Conservation (phyloP, 225 moss, liverwort and hornwort species). For the Bryoerythrophyllum caledonicum region DNA sequence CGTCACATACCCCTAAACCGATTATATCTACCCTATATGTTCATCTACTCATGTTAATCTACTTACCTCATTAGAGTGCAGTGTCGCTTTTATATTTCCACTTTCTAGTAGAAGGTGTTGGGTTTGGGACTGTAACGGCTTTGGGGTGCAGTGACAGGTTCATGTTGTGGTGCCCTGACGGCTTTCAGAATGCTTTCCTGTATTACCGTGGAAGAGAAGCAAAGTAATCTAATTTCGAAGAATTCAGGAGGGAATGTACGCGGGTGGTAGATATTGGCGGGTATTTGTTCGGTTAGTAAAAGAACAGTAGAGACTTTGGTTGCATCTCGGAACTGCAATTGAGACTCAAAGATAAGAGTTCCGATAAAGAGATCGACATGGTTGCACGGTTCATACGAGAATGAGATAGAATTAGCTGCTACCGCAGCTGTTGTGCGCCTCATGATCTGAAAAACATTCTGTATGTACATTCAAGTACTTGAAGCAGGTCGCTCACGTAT, state of each 20-base stretch:
- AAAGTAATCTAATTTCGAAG: too few relatives aligned
- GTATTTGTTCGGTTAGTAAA: not conserved
- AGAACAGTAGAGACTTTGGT: not conserved
- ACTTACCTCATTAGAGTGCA: too few relatives aligned
- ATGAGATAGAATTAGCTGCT: not conserved
- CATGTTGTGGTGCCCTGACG: too few relatives aligned
- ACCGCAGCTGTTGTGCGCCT: not conserved
- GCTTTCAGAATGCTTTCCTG: too few relatives aligned
- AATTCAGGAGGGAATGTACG: too few relatives aligned
- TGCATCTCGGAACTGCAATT: not conserved
- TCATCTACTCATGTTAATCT: not conserved
- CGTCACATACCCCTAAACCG: not conserved
- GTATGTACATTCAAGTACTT: constrained; percentile 11
- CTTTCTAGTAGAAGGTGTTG: too few relatives aligned
- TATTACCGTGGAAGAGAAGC: too few relatives aligned
- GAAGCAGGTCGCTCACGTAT: not conserved
- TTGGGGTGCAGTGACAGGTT: too few relatives aligned
- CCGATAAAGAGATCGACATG: not conserved
- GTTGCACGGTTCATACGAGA: not conserved
- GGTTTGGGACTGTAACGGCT: too few relatives aligned
- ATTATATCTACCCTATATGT: not conserved
- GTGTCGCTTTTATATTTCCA: too few relatives aligned
- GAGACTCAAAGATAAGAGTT: not conserved
- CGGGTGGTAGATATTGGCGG: too few relatives aligned
- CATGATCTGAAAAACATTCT: constrained; percentile 5